Evolutionary conservation across 371 early-diverging fungal genomes (phyloP).

Genomic region (Mortierella polycephala): DNA sequence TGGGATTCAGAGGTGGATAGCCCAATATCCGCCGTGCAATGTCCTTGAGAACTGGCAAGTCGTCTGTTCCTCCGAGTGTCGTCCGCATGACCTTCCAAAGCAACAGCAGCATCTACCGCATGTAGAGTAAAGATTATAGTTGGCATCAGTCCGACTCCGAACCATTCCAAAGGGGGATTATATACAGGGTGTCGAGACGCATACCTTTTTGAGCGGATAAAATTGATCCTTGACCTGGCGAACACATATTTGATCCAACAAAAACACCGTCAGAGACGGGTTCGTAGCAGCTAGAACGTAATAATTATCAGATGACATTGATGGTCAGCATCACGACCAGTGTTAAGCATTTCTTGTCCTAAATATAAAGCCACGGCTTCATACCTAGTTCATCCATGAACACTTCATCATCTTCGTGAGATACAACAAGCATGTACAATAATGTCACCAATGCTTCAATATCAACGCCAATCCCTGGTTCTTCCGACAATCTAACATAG

Average conservation of each 20-base stretch:
- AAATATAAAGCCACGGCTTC: background rate
- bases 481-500: slow-evolving; percentile 23
- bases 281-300: slow-evolving; percentile 55
- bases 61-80: slow-evolving; percentile 68
- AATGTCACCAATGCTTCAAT: slow-evolving; percentile 42
- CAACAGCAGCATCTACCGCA: slow-evolving; percentile 67
- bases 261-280: slow-evolving; percentile 64
- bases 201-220: slow-evolving; percentile 85
- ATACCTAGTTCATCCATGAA: slow-evolving; percentile 48
- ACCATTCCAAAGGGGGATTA: too few relatives aligned
- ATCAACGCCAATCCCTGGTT: slow-evolving; percentile 31
- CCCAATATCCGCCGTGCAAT: slow-evolving; percentile 57
- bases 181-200: too few relatives aligned
- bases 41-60: slow-evolving; percentile 60
- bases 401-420: slow-evolving; percentile 42
- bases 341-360: background rate
- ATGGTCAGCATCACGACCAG: background rate
- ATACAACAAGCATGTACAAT: slow-evolving; percentile 46
- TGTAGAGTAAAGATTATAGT: too few relatives aligned
- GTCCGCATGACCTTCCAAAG: slow-evolving; percentile 75
- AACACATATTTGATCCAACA: slow-evolving; percentile 74
- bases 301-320: background rate
- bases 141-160: too few relatives aligned
- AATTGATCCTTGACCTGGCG: slow-evolving; percentile 79
- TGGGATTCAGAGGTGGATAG: slow-evolving; percentile 54